Percentiles rank a stretch among this genome's conserved stretches.
Conservation (phyloP, 2,329 filamentous ascomycete genomes). For the Alternaria arbusti region DNA sequence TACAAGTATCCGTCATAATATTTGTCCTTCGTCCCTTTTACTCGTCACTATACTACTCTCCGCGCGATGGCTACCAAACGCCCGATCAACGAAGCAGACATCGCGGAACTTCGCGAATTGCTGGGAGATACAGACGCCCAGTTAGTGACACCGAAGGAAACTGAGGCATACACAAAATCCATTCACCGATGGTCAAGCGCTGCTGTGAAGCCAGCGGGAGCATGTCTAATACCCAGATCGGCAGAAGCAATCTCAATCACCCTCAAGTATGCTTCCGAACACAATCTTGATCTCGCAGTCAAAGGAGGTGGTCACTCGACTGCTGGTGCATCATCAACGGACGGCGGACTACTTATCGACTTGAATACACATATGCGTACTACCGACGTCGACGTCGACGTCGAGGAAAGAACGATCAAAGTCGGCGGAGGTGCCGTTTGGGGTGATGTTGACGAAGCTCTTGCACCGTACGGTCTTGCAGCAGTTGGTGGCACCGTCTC, state of each 20-base stretch:
- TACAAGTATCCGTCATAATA: not conserved
- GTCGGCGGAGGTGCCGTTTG: conserved; percentile 11
- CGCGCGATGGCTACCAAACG: not conserved
- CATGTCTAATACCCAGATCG: conserved; percentile 10
- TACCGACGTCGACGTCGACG: conserved; percentile 4
- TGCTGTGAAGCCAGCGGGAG: conserved; percentile 9
- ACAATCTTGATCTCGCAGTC: conserved; percentile 11
- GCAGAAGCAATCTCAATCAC: conserved; percentile 8
- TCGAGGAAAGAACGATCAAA: conserved; percentile 4
- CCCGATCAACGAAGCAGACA: not conserved
- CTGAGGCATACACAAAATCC: conserved; percentile 4
- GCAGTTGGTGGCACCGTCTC: conserved; percentile 10
- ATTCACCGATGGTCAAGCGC: conserved; percentile 13
- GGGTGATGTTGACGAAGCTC: conserved; percentile 12
- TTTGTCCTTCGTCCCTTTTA: not conserved
- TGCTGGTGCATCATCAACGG: conserved; percentile 13
- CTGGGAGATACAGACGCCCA: conserved; percentile 5
- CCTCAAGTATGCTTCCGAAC: conserved; percentile 10
- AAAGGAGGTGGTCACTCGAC: conserved; percentile 16
- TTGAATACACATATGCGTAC: conserved; percentile 12
- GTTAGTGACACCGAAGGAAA: conserved; percentile 6
- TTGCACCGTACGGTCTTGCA: conserved; percentile 10
- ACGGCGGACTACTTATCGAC: conserved; percentile 13
- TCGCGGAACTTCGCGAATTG: conserved; percentile 1
- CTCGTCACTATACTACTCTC: not conserved